A percentile compares a stretch with the other conserved stretches of the same genome.
Evolutionary conservation across 441 rosid species (phyloP).

Genomic region (Pelargonium exstipulatum): DNA sequence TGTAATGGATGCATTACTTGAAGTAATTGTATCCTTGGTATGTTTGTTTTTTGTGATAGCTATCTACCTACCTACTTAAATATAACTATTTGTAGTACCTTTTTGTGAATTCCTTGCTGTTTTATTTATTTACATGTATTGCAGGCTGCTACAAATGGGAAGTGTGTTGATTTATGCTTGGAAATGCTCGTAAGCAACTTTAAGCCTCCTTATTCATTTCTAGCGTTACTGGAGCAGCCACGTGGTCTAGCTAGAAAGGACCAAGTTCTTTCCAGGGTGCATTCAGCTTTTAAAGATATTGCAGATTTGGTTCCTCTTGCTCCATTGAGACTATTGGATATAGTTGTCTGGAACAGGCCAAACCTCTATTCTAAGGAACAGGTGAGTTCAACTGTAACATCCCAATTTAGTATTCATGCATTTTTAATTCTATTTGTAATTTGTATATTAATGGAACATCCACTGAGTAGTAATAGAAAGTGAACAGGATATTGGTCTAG

Average conservation of each 20-base stretch:
- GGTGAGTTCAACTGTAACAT: constrained; percentile 35
- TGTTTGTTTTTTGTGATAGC: constrained; percentile 15
- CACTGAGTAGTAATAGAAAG: too few relatives aligned
- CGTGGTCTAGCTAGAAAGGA: constrained; percentile 43
- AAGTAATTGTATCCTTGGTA: constrained; percentile 62
- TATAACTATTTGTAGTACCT: constrained; percentile 1
- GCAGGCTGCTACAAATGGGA: constrained; percentile 71
- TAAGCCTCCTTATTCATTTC: constrained; percentile 44
- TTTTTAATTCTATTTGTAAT: too few relatives aligned
- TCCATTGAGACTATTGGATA: constrained; percentile 44
- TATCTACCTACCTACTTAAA: not conserved
- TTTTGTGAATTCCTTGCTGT: not conserved
- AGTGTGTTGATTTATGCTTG: constrained; percentile 56
- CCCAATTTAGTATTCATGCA: constrained; percentile 1
- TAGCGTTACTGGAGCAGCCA: constrained; percentile 35
- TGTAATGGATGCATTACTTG: constrained; percentile 66
- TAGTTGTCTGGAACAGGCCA: constrained; percentile 54
- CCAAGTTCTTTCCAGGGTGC: constrained; percentile 65
- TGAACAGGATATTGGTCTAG: not conserved
- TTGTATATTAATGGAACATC: too few relatives aligned
- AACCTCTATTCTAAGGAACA: constrained; percentile 38
- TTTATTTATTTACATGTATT: constrained; percentile 15
- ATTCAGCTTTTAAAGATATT: constrained; percentile 48
- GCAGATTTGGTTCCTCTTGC: constrained; percentile 62
- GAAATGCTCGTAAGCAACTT: constrained; percentile 70